These are phyloP conservation scores for Berberis vulgaris DNA, from an alignment of 164 flowering plant species.

Conservation along the genomic window DNA sequence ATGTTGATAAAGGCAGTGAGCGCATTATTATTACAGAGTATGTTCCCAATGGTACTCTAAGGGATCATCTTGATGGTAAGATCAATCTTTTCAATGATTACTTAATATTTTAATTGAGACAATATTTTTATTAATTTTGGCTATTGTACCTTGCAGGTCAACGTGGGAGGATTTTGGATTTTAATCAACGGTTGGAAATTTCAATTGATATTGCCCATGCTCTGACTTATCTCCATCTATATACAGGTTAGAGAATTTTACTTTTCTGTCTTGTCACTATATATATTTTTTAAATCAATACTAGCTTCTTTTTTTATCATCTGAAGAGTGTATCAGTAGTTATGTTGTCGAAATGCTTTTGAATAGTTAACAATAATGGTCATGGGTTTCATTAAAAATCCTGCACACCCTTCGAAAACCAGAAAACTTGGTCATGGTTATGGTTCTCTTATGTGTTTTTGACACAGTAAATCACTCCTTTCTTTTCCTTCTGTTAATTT, in stretches of 20 bases:
- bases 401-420: too few species aligned
- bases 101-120: conserved; percentile 5
- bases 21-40: conserved; percentile 83
- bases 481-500: too few species aligned
- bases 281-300: neutral
- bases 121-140: conserved; percentile 2
- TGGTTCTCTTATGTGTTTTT: too few species aligned
- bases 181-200: conserved; percentile 82
- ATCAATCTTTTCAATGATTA: conserved; percentile 1
- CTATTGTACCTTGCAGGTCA: conserved; percentile 40
- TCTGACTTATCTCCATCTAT: conserved; percentile 69
- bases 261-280: neutral
- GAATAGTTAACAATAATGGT: too few species aligned
- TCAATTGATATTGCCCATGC: conserved; percentile 90
- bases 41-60: conserved; percentile 85
- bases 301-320: neutral
- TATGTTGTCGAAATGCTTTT: too few species aligned
- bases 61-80: conserved; percentile 97
- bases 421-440: too few species aligned
- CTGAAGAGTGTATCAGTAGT: too few species aligned
- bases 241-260: conserved; percentile 2
- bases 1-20: conserved; percentile 78
- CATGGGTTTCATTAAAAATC: too few species aligned
- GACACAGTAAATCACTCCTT: too few species aligned
- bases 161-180: conserved; percentile 70